Conservation (phyloP, 345 rosid genomes). For the Diplotaxis tenuifolia region DNA sequence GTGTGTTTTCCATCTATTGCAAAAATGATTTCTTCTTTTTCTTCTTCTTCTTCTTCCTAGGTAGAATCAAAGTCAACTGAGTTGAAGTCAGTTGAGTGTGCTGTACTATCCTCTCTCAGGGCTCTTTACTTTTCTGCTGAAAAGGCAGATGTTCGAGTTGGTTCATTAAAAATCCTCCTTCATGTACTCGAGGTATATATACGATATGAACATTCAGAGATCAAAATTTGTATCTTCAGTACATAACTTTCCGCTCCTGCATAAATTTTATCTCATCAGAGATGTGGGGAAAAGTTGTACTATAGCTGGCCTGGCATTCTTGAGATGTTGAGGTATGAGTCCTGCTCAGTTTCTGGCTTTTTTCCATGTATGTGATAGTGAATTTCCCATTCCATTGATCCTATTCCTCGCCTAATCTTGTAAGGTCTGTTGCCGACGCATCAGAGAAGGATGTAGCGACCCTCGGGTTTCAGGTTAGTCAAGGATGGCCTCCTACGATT, state of each 20-base stretch:
- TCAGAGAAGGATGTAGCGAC: constrained; percentile 88
- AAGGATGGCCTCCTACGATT: constrained; percentile 1
- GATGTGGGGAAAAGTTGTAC: constrained; percentile 83
- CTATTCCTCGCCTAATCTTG: constrained; percentile 9
- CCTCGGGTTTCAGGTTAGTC: constrained; percentile 90
- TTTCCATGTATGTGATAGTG: neutral
- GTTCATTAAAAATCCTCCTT: constrained; percentile 91
- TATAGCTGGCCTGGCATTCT: constrained; percentile 91
- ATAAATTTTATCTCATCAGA: constrained; percentile 44
- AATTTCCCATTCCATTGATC: constrained; percentile 21
- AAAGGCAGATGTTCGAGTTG: constrained; percentile 76
- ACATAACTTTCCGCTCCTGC: constrained; percentile 20
- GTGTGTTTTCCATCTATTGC: constrained; percentile 15
- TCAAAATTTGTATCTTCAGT: constrained; percentile 16
- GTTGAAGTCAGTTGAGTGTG: constrained; percentile 73
- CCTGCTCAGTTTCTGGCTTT: constrained; percentile 18
- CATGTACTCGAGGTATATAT: constrained; percentile 84
- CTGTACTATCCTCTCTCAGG: constrained; percentile 78
- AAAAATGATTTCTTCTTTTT: constrained; percentile 22
- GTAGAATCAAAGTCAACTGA: constrained; percentile 46
- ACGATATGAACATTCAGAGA: constrained; percentile 16
- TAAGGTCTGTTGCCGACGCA: constrained; percentile 92
- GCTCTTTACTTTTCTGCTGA: constrained; percentile 79
- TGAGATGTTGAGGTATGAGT: constrained; percentile 77
- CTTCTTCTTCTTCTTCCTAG: constrained; percentile 46